Conservation (phyloP, 257 asterid genomes). For the Rehmannia glutinosa region DNA sequence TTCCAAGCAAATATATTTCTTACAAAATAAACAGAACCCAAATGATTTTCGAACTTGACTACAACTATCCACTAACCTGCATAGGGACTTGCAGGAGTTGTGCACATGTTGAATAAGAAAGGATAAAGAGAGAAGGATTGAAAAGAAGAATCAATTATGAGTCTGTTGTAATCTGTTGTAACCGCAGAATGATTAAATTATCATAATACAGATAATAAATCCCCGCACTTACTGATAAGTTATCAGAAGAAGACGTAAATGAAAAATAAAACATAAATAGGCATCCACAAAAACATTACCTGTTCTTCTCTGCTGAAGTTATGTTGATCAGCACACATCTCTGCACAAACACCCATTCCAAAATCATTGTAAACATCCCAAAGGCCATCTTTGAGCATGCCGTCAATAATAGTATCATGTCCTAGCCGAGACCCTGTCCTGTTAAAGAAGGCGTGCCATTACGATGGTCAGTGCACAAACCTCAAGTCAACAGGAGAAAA, state of each 20-base stretch:
- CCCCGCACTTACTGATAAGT: not conserved
- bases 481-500: conserved; percentile 1
- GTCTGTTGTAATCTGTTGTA: not conserved
- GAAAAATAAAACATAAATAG: not conserved
- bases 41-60: too few species aligned
- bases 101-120: too few species aligned
- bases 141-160: not conserved
- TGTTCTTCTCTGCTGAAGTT: conserved; percentile 76
- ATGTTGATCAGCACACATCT: conserved; percentile 74
- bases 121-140: too few species aligned
- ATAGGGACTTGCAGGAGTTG: too few species aligned
- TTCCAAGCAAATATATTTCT: not conserved
- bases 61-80: too few species aligned
- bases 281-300: conserved; percentile 32
- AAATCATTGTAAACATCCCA: conserved; percentile 97
- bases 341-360: conserved; percentile 96
- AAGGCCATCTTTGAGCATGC: conserved; percentile 95
- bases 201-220: not conserved
- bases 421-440: conserved; percentile 88
- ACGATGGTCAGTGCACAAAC: not conserved
- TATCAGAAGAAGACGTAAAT: not conserved
- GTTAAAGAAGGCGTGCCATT: conserved; percentile 25
- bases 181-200: not conserved
- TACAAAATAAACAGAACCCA: not conserved
- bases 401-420: conserved; percentile 77